Percentiles rank a stretch among this genome's conserved stretches.
phyloP scores from a whole-genome alignment of 1,139 yeast species.

The Debaryomyces fabryi region DNA sequence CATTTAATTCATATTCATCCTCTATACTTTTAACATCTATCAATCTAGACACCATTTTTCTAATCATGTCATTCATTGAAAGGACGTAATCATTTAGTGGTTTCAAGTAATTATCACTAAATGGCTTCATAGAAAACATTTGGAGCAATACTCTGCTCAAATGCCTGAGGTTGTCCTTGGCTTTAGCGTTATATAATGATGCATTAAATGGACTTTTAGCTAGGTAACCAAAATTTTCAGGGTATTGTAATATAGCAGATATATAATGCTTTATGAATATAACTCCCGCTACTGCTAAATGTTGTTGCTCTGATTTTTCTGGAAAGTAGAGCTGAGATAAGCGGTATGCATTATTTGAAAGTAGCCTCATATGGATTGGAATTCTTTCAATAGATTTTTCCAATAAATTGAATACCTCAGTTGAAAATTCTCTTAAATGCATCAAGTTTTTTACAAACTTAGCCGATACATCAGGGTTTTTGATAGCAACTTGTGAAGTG shows the following conservation, averaged over 20 bases:
- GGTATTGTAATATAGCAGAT: conserved; percentile 64
- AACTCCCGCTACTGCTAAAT: conserved; percentile 70
- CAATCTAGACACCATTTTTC: conserved; percentile 46
- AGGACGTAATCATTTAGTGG: conserved; percentile 77
- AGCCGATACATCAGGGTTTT: conserved; percentile 68
- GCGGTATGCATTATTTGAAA: conserved; percentile 37
- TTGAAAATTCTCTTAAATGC: conserved; percentile 68
- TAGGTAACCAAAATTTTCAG: conserved; percentile 62
- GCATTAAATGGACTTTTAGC: conserved; percentile 34
- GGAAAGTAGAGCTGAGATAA: conserved; percentile 50
- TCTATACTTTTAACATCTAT: conserved; percentile 64
- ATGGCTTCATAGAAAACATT: conserved; percentile 66
- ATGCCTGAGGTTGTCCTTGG: conserved; percentile 56
- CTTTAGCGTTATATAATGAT: conserved; percentile 24
- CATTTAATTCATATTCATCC: conserved; percentile 59
- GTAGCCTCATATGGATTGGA: conserved; percentile 62
- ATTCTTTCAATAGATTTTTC: conserved; percentile 44
- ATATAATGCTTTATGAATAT: conserved; percentile 65
- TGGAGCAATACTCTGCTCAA: conserved; percentile 66
- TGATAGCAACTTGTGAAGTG: conserved; percentile 72
- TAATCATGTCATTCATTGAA: conserved; percentile 50
- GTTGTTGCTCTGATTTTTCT: conserved; percentile 52
- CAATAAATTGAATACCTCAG: conserved; percentile 53
- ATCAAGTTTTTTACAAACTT: conserved; percentile 76
- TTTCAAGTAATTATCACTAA: conserved; percentile 72